Evolutionary conservation across 108 stramenopile species (phyloP), one percentile per base, ranked within the genome.

Genomic region (Pinguiococcus pyrenoidosus): DNA sequence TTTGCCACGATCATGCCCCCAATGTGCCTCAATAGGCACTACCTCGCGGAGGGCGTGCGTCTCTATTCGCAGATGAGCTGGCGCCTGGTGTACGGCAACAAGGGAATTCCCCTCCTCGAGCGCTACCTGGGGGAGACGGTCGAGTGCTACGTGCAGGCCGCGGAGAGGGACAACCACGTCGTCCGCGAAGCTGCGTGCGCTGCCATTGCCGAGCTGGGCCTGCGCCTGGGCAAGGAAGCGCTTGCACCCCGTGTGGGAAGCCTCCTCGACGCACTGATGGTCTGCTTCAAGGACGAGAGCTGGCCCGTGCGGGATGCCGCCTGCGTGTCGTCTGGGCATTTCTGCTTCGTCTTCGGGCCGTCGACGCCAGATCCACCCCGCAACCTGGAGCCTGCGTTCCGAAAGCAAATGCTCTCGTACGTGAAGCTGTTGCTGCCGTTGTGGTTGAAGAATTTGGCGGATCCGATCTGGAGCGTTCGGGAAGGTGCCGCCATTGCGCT

Each of bases 301-400:
- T 95, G 93, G 93, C 93, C 93, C 8, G 93, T 95, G 32, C 82
- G 93, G 27, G 93, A 95, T 50, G 87, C 89, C 66, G 90, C 93
- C 17, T 92, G 89, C 52, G 66, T 92, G 43, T 87, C 92, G 13
- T 86, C 82, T 53, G 92, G 92, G 2, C 78, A 69, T 12, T 87
- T 90, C n/a, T n/a, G n/a, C n/a, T n/a, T n/a, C 42, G 82, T 80
- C 45, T 54, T 67, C 14, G n/a, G n/a, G n/a, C n/a, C n/a, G n/a
- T n/a, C n/a, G n/a, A n/a, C 21, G 51, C 59, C 14, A 42, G 49
- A 3, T 50, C 51, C 0, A 47, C 43, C 51, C 59, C 59, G 6
- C 30, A 4, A 4, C 6, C 30, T 4, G 6, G 30, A 4, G 30
- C 30, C 30, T 32, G 78, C 81, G 6, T 85, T 77, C 57, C 82